Evolutionary conservation across 2,329 filamentous ascomycete species (phyloP), one percentile per base, ranked within the genome.

Genomic region (Septoria linicola): DNA sequence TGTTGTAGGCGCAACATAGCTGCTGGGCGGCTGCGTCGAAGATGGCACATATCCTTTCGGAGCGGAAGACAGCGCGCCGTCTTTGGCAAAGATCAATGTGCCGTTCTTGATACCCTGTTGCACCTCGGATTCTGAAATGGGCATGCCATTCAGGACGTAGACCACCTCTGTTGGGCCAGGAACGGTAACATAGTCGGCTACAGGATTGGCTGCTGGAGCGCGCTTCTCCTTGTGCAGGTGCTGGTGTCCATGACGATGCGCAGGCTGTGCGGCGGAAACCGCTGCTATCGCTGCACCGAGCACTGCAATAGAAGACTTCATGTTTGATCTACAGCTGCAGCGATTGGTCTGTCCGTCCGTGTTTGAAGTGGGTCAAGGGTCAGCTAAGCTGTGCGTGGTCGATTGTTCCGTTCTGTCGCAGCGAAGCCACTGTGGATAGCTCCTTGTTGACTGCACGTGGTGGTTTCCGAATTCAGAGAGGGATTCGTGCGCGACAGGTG

Each of bases 91-190:
- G 54, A 76, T 70, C 39, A 82, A 67, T 40, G 81, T 79, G 45
- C 89, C 87, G 55, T 85, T 80, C 51, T 79, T 73, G 61, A 97
- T 78, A 58, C 89, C 89, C 49, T 80, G 68, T 72, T 85, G 79
- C 47, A 89, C 89, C 54, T 89, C 80, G 0, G 79, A 71, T 54
- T 79, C 72, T 46, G 76, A 74, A 60, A 95, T 78, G 27, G 73
- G 57, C 64, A 83, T 62, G 54, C 84, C 85, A 54, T 86, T 81
- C 47, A 91, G 74, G 67, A 85, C 78, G 72, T 91, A 96, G 50
- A 85, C 79, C 49, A 84, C 81, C 60, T 84, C 80, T 44, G 82
- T 84, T 25, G 84, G 78, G 35, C 78, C 81, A 34, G 79, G 74
- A 43, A 84, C 78, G 48, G 79, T 77, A 47, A 81, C 79, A 50